Evolutionary conservation across 2,329 filamentous ascomycete genomes (phyloP).

Genomic region (Raffaelea ambrosiae): DNA sequence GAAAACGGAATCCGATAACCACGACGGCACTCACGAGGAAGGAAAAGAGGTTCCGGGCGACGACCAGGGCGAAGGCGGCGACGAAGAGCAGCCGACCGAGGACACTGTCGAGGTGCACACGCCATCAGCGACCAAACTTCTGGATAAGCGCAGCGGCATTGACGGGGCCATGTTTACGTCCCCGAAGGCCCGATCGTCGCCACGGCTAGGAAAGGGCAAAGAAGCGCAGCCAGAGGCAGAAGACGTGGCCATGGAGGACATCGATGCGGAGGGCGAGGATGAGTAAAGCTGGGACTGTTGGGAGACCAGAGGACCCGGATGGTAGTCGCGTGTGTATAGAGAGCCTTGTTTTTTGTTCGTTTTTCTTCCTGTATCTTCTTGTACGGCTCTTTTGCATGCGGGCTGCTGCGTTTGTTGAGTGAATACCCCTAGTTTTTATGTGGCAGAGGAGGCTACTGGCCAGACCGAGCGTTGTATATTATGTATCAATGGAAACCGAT

Average conservation of each 20-base stretch:
- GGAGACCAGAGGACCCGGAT: no score
- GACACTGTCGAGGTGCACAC: slow-evolving; percentile 30
- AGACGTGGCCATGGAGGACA: slow-evolving; percentile 20
- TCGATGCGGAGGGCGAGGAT: slow-evolving; percentile 13
- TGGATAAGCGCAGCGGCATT: slow-evolving; percentile 16
- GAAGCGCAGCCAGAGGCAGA: slow-evolving; percentile 6
- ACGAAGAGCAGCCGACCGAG: slow-evolving; percentile 18
- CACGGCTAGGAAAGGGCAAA: slow-evolving; percentile 14
- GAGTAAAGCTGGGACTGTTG: background rate
- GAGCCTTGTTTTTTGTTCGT: background rate
- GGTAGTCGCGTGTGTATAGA: background rate
- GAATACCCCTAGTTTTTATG: slow-evolving; percentile 2
- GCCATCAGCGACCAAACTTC: slow-evolving; percentile 15
- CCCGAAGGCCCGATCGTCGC: slow-evolving; percentile 15
- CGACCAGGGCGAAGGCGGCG: background rate
- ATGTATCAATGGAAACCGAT: no score
- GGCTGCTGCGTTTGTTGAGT: background rate
- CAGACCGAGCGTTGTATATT: no score
- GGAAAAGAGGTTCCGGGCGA: background rate
- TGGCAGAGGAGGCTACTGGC: background rate
- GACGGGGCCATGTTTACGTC: slow-evolving; percentile 8
- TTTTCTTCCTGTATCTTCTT: no score
- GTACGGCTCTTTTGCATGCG: no score
- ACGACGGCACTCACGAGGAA: slow-evolving; percentile 20
- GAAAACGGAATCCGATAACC: slow-evolving; percentile 16